These are phyloP conservation scores for Termitomyces sp. DNA, from an alignment of 768 basidiomycete species.

Conservation along the genomic window DNA sequence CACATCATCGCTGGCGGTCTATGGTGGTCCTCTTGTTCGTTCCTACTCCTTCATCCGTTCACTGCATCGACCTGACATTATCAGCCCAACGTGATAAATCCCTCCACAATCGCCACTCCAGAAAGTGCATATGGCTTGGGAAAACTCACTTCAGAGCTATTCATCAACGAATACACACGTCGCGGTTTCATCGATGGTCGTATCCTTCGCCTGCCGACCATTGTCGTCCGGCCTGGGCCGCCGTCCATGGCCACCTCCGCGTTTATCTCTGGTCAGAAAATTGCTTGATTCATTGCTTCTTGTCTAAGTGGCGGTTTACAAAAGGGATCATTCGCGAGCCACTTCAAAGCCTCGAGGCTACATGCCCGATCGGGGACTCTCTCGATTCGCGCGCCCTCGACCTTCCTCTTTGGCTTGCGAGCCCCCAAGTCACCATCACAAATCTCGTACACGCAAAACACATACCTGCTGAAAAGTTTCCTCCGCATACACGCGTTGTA, in stretches of 20 bases:
- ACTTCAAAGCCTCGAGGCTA: conserved; percentile 40
- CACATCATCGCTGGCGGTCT: conserved; percentile 55
- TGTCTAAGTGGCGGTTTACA: not conserved
- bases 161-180: conserved; percentile 57
- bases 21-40: conserved; percentile 46
- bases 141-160: conserved; percentile 49
- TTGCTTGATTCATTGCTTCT: not conserved
- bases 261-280: conserved; percentile 45
- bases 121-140: conserved; percentile 54
- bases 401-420: conserved; percentile 46
- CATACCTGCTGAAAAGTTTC: conserved; percentile 37
- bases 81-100: conserved; percentile 39
- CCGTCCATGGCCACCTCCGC: conserved; percentile 51
- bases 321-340: conserved; percentile 53
- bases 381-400: conserved; percentile 38
- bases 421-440: conserved; percentile 43
- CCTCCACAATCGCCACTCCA: conserved; percentile 47
- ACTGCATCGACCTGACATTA: not conserved
- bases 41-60: not conserved
- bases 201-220: conserved; percentile 55
- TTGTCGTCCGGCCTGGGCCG: conserved; percentile 50
- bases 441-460: conserved; percentile 49
- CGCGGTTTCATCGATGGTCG: conserved; percentile 55
- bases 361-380: conserved; percentile 49
- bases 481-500: conserved; percentile 43